Evolutionary conservation across 2,329 filamentous ascomycete species (phyloP), one percentile per base, ranked within the genome.

Genomic region (Colletotrichum liriopes): DNA sequence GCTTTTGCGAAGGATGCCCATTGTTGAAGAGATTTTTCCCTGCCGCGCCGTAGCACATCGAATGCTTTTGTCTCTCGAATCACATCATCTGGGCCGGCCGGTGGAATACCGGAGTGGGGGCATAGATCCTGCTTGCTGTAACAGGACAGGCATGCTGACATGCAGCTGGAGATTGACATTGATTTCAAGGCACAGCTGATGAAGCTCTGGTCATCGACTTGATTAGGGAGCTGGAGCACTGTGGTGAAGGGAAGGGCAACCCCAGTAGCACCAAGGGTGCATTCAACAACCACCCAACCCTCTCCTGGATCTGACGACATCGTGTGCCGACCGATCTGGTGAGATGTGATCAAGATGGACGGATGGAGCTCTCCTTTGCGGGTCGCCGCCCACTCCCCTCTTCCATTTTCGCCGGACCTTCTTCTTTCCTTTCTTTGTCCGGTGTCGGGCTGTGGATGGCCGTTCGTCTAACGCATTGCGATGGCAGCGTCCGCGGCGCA

Each of bases 71-170:
- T 56, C 58, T 16, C 51, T 47, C 41, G 18, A 23, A 55, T 54
- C 64, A 62, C 59, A 64, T 69, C 69, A 60, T 60, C 69, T 63
- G 20, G 69, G 20, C 65, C 37, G 52, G 65, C 41, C 69, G 59
- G 45, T 68, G 58, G 39, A 59, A 29, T 51, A n/a, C 35, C 35
- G 20, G 37, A 26, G 41, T 39, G 55, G 67, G 43, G 49, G 16
- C 5, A 14, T 23, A n/a, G 37, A 69, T 64, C 51, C 65, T 54
- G 59, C 45, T 35, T n/a, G 39, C 16, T 54, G 65, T 37, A 45
- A 29, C 65, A 45, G 52, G 20, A 68, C 45, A 63, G 58, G 35
- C 45, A 63, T 68, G 49, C 20, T 55, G 51, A 62, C 58, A 47
- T 59, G 65, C 68, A 65, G 60, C 52, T 37, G 52, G 52, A n/a